Evolutionary conservation across 1,284 basidiomycete species (phyloP), one percentile per base, ranked within the genome.

Genomic region (Coniferiporia weirii): DNA sequence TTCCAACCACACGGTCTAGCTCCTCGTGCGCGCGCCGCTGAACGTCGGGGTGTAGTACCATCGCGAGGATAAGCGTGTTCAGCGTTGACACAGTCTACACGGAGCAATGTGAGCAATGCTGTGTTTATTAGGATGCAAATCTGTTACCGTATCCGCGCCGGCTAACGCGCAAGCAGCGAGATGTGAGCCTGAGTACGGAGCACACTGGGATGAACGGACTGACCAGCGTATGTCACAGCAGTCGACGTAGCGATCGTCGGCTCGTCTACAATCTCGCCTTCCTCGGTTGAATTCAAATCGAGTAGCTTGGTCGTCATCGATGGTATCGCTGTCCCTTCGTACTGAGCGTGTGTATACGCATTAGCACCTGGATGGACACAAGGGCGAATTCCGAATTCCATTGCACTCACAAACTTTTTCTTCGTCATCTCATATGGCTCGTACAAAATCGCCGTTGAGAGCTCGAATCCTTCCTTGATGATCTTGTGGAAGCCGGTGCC

Each of bases 1-100:
- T 58, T 4, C 65, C 66, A 5, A 67, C 51, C 13, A 66, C 63
- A 15, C 48, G 64, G 36, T 64, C 64, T 2, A 63, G 38, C 48
- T 64, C 64, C 17, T 60, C 62, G 40, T 64, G 64, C 8, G 48
- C 64, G 8, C 52, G 50, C n/a, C n/a, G 46, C 36, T 49, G 47
- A 4, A 15, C 52, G 3, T 65, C 62, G 1, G 65, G 65, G 38
- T 61, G 35, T 17, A 62, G 60, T 1, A 61, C 32, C 49, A 63
- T 45, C 1, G 64, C 63, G 7, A 66, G 38, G 3, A 64, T 8
- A n/a, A 66, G 56, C 1, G 63, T 34, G 22, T 51, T 48, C 36
- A 61, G 17, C 7, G 61, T 38, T 1, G 64, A 59, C 6, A 56
- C 61, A 12, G 50, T 52, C 56, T 58, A 43, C 27, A 40, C 3